Conservation (phyloP, 805 yeast genomes). For the Sugiyamaella boreocaroliniensis region DNA sequence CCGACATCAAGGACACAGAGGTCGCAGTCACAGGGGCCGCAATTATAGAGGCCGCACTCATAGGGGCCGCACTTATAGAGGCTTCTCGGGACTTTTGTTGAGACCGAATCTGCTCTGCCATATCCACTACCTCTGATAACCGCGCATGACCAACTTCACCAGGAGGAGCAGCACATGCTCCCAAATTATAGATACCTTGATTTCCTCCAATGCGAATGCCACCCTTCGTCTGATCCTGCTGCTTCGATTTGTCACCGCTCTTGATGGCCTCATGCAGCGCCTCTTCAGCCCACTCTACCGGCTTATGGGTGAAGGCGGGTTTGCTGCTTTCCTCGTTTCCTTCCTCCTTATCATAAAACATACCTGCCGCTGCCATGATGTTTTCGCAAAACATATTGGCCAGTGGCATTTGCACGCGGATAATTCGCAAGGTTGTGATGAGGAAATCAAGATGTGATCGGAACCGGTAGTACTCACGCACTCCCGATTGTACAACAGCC, state of each 20-base stretch:
- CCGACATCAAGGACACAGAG: no score
- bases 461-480: conserved; percentile 8
- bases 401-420: conserved; percentile 6
- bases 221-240: neutral
- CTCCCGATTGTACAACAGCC: conserved; percentile 8
- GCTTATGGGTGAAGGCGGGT: neutral
- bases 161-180: no score
- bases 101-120: no score
- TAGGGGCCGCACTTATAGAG: no score
- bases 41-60: no score
- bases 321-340: neutral
- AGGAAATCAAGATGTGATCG: conserved; percentile 9
- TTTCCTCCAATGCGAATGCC: no score
- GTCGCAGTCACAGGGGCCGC: no score
- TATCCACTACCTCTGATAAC: no score
- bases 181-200: no score
- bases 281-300: neutral
- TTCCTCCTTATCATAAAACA: neutral
- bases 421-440: conserved; percentile 4
- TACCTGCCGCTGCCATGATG: conserved; percentile 6
- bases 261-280: neutral
- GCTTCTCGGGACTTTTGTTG: no score
- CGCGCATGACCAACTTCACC: no score
- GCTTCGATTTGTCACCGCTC: neutral
- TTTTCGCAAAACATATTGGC: conserved; percentile 11